Evolutionary conservation across 352 stramenopile species (phyloP).

Genomic region (Globisporangium middletonii): DNA sequence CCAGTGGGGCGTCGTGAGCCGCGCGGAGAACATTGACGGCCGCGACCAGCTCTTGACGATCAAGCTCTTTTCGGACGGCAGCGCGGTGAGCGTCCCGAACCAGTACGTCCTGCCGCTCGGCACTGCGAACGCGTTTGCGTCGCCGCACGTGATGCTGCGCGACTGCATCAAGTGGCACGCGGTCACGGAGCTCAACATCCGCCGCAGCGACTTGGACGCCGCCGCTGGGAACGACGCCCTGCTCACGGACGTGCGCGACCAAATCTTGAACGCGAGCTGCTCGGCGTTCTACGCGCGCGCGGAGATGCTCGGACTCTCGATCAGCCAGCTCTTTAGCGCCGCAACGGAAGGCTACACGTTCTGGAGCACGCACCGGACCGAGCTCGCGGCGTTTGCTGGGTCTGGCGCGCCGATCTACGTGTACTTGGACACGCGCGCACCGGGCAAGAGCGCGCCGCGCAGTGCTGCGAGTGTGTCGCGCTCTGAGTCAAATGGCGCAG

Average conservation of each 20-base stretch:
- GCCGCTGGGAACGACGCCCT: neutral
- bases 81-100: conserved; percentile 42
- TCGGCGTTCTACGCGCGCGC: conserved; percentile 5
- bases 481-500: neutral
- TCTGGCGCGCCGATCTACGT: conserved; percentile 41
- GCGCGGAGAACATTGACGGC: conserved; percentile 35
- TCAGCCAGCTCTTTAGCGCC: neutral
- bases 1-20: conserved; percentile 51
- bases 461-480: too few relatives aligned
- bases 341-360: conserved; percentile 22
- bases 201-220: conserved; percentile 13
- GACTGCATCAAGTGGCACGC: conserved; percentile 48
- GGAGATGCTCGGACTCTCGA: neutral
- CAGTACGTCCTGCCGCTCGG: conserved; percentile 47
- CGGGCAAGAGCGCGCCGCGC: neutral
- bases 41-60: conserved; percentile 58
- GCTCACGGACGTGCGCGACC: neutral
- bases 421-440: conserved; percentile 42
- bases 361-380: conserved; percentile 10
- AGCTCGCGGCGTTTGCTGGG: conserved; percentile 15
- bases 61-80: conserved; percentile 49
- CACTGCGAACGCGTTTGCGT: conserved; percentile 27
- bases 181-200: conserved; percentile 44
- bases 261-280: conserved; percentile 2
- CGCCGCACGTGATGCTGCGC: conserved; percentile 35